Percentiles rank a stretch among this genome's conserved stretches.
Conservation (phyloP, 805 yeast species). For the Ogataea philodendri region DNA sequence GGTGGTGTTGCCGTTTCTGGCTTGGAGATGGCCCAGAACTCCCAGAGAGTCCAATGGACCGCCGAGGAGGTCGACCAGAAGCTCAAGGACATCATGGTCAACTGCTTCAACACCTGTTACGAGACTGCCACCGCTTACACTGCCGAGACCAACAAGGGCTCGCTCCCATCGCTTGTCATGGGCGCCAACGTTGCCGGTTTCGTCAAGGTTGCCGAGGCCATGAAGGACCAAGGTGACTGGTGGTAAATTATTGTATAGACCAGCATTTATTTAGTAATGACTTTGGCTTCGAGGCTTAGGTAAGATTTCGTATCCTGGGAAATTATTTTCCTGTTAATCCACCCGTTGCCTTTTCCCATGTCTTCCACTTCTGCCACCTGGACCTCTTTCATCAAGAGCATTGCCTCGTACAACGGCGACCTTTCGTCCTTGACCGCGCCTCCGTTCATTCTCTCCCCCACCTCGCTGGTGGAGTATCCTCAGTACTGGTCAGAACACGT, state of each 20-base stretch:
- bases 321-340: no score
- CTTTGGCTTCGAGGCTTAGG: no score
- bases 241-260: conserved; percentile 26
- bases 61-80: conserved; percentile 88
- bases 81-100: conserved; percentile 89
- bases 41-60: conserved; percentile 90
- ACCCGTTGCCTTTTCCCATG: no score
- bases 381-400: conserved; percentile 87
- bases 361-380: conserved; percentile 53
- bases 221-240: conserved; percentile 93
- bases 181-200: conserved; percentile 99
- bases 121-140: conserved; percentile 80
- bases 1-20: conserved; percentile 99
- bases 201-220: conserved; percentile 97
- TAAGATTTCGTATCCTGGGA: no score
- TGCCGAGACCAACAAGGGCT: conserved; percentile 59
- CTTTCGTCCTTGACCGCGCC: conserved; percentile 94
- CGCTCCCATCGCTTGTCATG: conserved; percentile 91
- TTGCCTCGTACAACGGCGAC: conserved; percentile 92
- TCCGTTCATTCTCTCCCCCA: conserved; percentile 90
- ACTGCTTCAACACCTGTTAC: conserved; percentile 90
- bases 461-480: conserved; percentile 85
- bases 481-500: conserved; percentile 97
- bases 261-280: no score
- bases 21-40: conserved; percentile 99